phyloP scores from a whole-genome alignment of 352 stramenopile genomes.

The Phytophthora tubulina region DNA sequence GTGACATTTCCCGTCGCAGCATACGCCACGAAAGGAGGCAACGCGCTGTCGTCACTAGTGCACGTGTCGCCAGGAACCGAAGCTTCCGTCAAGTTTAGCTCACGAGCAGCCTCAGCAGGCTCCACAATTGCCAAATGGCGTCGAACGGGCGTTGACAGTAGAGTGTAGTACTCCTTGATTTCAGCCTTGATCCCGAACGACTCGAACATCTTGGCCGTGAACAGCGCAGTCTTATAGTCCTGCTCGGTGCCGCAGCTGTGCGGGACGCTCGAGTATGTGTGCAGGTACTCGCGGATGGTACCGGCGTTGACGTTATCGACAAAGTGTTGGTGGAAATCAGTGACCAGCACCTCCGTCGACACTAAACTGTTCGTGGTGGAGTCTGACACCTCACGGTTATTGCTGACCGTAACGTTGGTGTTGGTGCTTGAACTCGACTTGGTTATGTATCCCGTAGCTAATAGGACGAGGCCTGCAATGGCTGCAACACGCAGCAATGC shows the following conservation, averaged over 20 bases:
- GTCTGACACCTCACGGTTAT: background rate
- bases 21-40: slow-evolving; percentile 87
- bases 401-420: background rate
- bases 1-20: slow-evolving; percentile 72
- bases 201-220: slow-evolving; percentile 31
- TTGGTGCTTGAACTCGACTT: slow-evolving; percentile 16
- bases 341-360: background rate
- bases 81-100: slow-evolving; percentile 68
- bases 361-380: background rate
- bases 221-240: slow-evolving; percentile 37
- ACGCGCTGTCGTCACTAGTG: slow-evolving; percentile 52
- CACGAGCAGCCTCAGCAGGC: slow-evolving; percentile 33
- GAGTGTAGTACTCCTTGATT: slow-evolving; percentile 69
- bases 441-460: slow-evolving; percentile 25
- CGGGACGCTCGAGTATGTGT: slow-evolving; percentile 46
- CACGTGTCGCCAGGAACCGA: slow-evolving; percentile 72
- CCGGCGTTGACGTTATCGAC: slow-evolving; percentile 32
- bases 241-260: slow-evolving; percentile 36
- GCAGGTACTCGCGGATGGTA: slow-evolving; percentile 55
- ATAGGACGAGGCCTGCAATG: slow-evolving; percentile 18
- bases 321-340: slow-evolving; percentile 35
- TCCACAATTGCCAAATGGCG: slow-evolving; percentile 53
- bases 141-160: slow-evolving; percentile 75
- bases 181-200: slow-evolving; percentile 56
- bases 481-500: slow-evolving; percentile 20